Evolutionary conservation across 495 filamentous ascomycete genomes (phyloP), one percentile per base, ranked within the genome.

Genomic region (Durotheca rogersii): DNA sequence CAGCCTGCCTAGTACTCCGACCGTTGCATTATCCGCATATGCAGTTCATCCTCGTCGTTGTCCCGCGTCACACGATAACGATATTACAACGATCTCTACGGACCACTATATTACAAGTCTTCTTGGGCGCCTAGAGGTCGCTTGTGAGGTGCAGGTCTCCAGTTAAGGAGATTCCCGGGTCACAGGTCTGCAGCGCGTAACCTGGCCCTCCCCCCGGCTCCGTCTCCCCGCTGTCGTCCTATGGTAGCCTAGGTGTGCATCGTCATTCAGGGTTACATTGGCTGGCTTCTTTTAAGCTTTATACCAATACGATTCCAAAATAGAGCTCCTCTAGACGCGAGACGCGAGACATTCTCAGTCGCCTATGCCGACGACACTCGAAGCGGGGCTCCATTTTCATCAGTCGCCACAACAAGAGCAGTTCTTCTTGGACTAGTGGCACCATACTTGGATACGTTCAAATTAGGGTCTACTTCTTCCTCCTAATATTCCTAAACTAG

Each of bases 191-290:
- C 41, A 45, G 11, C 43, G 47, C 16, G 41, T 41, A 42, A 12
- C 38, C n/a, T 44, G 12, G 18, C 12, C 27, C 33, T 41, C 42
- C 48, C 33, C 48, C 43, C n/a, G n/a, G n/a, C n/a, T n/a, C n/a
- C n/a, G n/a, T 57, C 47, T 47, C 37, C 30, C 14, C 25, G 39
- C 33, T 39, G 25, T 36, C 11, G 37, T 37, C 41, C 35, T 46
- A 42, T 14, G 29, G 18, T 17, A 19, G 12, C 14, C 35, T 36
- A 41, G 47, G 30, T 46, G 17, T 50, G 42, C 48, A 53, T 41
- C 55, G 32, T 58, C 55, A 58, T 38, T 49, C 53, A 44, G 48
- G 55, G 49, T 53, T 43, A 58, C 55, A 53, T 58, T 53, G 55
- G 49, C 53, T 49, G 53, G 48, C 48, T 58, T 58, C 23, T 48